phyloP scores from a whole-genome alignment of 768 basidiomycete species.

The Calocera viscosa region DNA sequence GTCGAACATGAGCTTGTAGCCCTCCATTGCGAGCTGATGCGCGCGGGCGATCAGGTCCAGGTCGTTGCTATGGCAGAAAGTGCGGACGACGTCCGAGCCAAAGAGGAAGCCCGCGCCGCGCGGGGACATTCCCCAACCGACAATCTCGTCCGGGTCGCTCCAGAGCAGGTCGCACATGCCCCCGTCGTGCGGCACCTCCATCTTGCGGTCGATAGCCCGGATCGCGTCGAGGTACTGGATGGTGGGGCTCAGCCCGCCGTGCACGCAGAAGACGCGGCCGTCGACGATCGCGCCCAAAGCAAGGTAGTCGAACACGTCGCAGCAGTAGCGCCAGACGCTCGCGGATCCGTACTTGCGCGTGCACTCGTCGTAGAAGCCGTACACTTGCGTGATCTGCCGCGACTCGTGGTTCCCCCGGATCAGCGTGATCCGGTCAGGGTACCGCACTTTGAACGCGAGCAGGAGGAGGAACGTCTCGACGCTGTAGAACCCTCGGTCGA shows the following conservation, averaged over 20 bases:
- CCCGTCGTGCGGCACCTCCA: slow-evolving; percentile 96
- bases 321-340: slow-evolving; percentile 97
- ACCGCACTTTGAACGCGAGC: slow-evolving; percentile 87
- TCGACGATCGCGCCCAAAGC: slow-evolving; percentile 93
- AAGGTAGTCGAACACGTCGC: slow-evolving; percentile 96
- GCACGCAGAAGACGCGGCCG: slow-evolving; percentile 92
- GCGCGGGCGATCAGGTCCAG: slow-evolving; percentile 93
- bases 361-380: slow-evolving; percentile 83
- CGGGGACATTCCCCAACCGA: slow-evolving; percentile 94
- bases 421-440: slow-evolving; percentile 92
- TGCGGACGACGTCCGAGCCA: slow-evolving; percentile 80
- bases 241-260: slow-evolving; percentile 89
- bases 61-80: slow-evolving; percentile 80
- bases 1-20: slow-evolving; percentile 96
- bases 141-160: slow-evolving; percentile 97
- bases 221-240: slow-evolving; percentile 42
- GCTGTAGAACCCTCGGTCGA: slow-evolving; percentile 93
- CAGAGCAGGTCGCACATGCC: slow-evolving; percentile 98
- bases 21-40: slow-evolving; percentile 97
- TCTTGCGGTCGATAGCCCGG: slow-evolving; percentile 85
- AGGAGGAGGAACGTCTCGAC: slow-evolving; percentile 93
- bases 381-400: slow-evolving; percentile 81
- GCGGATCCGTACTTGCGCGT: slow-evolving; percentile 87
- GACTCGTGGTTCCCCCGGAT: slow-evolving; percentile 98
- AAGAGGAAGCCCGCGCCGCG: slow-evolving; percentile 94